Base-by-base conservation (phyloP, 2,329 filamentous ascomycete species). In the Emmonsiellopsis sp. region DNA sequence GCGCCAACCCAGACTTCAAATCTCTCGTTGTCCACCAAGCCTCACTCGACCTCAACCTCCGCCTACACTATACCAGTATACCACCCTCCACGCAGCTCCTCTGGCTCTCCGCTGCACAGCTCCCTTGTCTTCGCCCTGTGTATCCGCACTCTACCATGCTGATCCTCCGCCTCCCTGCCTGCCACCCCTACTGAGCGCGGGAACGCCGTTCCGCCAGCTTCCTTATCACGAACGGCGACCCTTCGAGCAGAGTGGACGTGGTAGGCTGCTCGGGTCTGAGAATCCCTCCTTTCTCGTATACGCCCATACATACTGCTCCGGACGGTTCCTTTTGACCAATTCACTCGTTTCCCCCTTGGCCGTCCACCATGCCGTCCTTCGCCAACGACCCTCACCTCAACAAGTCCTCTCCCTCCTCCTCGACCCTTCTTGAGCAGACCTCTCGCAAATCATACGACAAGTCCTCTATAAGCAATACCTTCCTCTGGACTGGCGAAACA, bases 401-500 rank as follows among this genome's bases (percentile, higher is more conserved):
- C 38, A 66, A 66, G 16, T 61, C 64, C 38, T 67, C 65, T 40
- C 67, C 68, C 51, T 65, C 62, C 59, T 68, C 68, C 50, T 65
- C 63, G 59, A 50, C 54, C 37, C 64, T 71, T 38, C 69, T 73
- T 47, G 73, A 73, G 53, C 67, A 70, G 40, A 59, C 64, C 34
- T 64, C 69, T 31, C 68, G 69, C 20, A 75, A 74, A 63, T 67
- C 70, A 38, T 64, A 72, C 61, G 73, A 76, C 49, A 75, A 73
- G 59, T 63, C 64, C 43, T 63, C 73, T 32, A 65, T 73, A 35
- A 69, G 72, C 52, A 74, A 74, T 58, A 70, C 73, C 35, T 75
- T 76, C 60, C 62, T 75, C 50, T 75, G 73, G 67, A 74, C 72
- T 31, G 72, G 71, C 60, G 47, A 47, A 26, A 65, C 68, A 47